Evolutionary conservation across 805 yeast genomes (phyloP).

Genomic region (Wickerhamiella qilinensis): DNA sequence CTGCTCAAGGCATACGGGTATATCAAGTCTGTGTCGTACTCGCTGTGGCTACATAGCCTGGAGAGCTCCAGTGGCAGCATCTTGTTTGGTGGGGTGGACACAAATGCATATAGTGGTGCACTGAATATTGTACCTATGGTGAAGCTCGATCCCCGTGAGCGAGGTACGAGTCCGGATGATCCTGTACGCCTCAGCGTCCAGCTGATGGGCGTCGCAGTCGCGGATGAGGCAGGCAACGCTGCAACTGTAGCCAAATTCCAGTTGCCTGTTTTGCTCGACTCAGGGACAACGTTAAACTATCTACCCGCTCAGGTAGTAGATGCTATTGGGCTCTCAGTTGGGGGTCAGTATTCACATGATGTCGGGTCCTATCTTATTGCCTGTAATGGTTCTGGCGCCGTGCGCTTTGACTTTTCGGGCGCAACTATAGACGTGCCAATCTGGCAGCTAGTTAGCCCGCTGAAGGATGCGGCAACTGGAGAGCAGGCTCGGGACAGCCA

Average conservation of each 20-base stretch:
- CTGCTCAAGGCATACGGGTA: conserved; percentile 26
- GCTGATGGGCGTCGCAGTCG: conserved; percentile 8
- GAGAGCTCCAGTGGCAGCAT: conserved; percentile 23
- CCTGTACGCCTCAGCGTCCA: conserved; percentile 4
- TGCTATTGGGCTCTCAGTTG: conserved; percentile 22
- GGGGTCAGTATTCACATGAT: conserved; percentile 24
- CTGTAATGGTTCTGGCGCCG: too few relatives aligned
- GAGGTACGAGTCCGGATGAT: neutral
- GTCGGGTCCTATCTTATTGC: conserved; percentile 25
- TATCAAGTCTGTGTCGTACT: conserved; percentile 28
- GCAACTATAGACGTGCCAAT: too few relatives aligned
- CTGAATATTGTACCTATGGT: conserved; percentile 23
- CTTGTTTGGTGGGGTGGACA: conserved; percentile 31
- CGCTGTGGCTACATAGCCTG: conserved; percentile 29
- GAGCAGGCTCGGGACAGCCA: conserved; percentile 4
- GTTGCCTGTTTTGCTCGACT: conserved; percentile 31
- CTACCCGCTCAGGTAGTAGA: conserved; percentile 25
- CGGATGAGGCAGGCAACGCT: conserved; percentile 7
- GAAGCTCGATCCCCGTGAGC: conserved; percentile 7
- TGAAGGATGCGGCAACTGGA: neutral
- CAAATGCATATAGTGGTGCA: conserved; percentile 25
- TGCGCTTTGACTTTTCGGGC: too few relatives aligned
- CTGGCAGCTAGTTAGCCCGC: too few relatives aligned
- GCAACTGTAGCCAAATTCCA: conserved; percentile 4
- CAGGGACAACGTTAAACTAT: conserved; percentile 35